These are phyloP conservation scores for Trichoderma oligosporum DNA, from an alignment of 2,329 filamentous ascomycete genomes.

Conservation along the genomic window DNA sequence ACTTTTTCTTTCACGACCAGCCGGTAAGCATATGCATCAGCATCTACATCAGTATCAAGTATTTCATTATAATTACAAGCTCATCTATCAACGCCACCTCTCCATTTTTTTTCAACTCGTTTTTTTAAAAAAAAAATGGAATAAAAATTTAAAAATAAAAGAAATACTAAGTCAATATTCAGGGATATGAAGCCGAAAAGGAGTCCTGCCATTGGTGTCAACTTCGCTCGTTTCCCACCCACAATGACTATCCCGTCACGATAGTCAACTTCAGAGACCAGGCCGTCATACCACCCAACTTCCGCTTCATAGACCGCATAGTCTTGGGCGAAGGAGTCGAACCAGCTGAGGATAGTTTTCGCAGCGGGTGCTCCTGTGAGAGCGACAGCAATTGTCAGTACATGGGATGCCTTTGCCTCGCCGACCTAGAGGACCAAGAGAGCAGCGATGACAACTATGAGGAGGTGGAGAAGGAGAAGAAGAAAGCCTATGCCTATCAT, in stretches of 20 bases:
- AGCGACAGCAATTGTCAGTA: constrained; percentile 64
- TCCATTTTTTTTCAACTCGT: too few species aligned
- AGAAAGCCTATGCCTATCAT: constrained; percentile 60
- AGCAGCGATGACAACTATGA: constrained; percentile 41
- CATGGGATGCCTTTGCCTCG: constrained; percentile 65
- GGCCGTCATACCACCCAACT: constrained; percentile 55
- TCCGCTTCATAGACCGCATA: constrained; percentile 64
- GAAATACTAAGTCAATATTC: not conserved
- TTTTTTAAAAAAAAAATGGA: not conserved
- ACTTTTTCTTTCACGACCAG: constrained; percentile 50
- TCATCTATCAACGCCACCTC: too few species aligned
- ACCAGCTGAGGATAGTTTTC: constrained; percentile 57
- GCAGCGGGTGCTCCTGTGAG: constrained; percentile 65
- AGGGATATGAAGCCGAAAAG: constrained; percentile 35
- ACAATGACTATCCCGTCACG: constrained; percentile 51
- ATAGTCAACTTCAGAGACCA: constrained; percentile 62
- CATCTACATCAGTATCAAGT: too few species aligned
- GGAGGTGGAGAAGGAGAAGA: constrained; percentile 22
- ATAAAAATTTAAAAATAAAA: not conserved
- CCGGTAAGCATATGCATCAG: constrained; percentile 22
- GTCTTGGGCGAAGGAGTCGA: constrained; percentile 58
- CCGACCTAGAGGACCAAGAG: constrained; percentile 52
- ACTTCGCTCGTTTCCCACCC: constrained; percentile 51
- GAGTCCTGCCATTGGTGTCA: constrained; percentile 59
- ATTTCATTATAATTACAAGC: too few species aligned